Conservation (phyloP, 2,329 filamentous ascomycete species). For the Colletotrichum sp. region DNA sequence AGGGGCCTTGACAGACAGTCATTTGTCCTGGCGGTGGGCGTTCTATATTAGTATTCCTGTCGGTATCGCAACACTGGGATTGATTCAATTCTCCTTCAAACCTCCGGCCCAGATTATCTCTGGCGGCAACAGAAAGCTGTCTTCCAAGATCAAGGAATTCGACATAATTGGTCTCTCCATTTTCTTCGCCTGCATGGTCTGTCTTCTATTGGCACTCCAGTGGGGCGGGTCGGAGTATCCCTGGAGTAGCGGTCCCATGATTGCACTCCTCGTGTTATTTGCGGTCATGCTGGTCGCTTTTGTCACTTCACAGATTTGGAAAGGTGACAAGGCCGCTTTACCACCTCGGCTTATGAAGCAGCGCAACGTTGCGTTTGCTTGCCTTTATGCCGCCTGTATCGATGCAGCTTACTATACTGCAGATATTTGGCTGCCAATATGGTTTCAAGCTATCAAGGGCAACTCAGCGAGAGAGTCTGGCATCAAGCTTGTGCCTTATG, state of each 20-base stretch:
- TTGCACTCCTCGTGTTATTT: slow-evolving; percentile 37
- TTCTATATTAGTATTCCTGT: slow-evolving; percentile 31
- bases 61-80: slow-evolving; percentile 25
- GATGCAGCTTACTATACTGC: slow-evolving; percentile 34
- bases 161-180: slow-evolving; percentile 25
- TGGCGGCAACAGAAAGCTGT: slow-evolving; percentile 13
- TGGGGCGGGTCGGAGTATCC: slow-evolving; percentile 42
- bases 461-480: slow-evolving; percentile 35
- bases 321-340: slow-evolving; percentile 39
- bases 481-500: slow-evolving; percentile 33
- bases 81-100: slow-evolving; percentile 30
- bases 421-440: slow-evolving; percentile 36
- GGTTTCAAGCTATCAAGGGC: slow-evolving; percentile 38
- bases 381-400: slow-evolving; percentile 26
- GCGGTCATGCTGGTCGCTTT: slow-evolving; percentile 33
- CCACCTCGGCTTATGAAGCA: slow-evolving; percentile 37
- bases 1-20: slow-evolving; percentile 30
- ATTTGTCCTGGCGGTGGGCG: slow-evolving; percentile 37
- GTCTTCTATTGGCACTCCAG: slow-evolving; percentile 49
- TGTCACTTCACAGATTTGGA: slow-evolving; percentile 35
- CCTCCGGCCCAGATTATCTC: background rate
- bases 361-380: slow-evolving; percentile 25
- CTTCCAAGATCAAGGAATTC: slow-evolving; percentile 24
- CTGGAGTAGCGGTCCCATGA: slow-evolving; percentile 36
- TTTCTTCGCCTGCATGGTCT: slow-evolving; percentile 33